phyloP scores from a whole-genome alignment of 2,329 filamentous ascomycete genomes.

The Colletotrichum eremochloae region DNA sequence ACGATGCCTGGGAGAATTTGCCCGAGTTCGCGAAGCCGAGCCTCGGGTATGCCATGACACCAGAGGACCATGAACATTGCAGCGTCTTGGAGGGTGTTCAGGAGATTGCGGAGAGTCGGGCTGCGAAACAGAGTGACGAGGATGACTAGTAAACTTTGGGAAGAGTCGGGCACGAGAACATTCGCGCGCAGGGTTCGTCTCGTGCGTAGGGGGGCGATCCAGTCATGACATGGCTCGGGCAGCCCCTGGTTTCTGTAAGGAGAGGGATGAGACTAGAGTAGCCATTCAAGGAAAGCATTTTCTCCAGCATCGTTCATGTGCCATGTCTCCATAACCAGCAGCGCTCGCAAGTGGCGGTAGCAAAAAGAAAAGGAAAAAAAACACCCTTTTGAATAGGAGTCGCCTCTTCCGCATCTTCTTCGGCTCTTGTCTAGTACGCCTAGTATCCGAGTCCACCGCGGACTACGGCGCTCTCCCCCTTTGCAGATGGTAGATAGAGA shows the following conservation, averaged over 20 bases:
- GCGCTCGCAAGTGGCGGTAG: not conserved
- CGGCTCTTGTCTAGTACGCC: not conserved
- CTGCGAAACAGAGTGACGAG: not conserved
- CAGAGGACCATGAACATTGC: constrained; percentile 13
- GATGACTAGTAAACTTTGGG: not conserved
- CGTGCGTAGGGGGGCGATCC: not conserved
- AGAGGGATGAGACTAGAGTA: not conserved
- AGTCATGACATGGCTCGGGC: not conserved
- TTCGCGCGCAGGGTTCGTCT: not conserved
- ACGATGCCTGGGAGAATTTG: constrained; percentile 50
- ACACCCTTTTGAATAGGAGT: not conserved
- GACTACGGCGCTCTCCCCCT: not conserved
- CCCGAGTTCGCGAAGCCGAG: constrained; percentile 49
- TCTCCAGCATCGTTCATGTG: not conserved
- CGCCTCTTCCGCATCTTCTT: not conserved
- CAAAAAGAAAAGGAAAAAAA: not conserved
- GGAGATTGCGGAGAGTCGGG: not conserved
- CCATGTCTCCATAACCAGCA: not conserved
- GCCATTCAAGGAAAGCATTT: not conserved
- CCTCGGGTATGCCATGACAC: constrained; percentile 40
- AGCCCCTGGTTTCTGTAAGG: not conserved
- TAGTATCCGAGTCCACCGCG: not conserved
- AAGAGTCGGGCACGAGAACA: not conserved
- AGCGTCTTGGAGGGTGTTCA: not conserved
- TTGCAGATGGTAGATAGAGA: not conserved